A percentile compares a stretch with the other conserved stretches of the same genome.
These are phyloP conservation scores for Vaccinium darrowii DNA, from an alignment of 148 eudicot species.

Conservation along the genomic window DNA sequence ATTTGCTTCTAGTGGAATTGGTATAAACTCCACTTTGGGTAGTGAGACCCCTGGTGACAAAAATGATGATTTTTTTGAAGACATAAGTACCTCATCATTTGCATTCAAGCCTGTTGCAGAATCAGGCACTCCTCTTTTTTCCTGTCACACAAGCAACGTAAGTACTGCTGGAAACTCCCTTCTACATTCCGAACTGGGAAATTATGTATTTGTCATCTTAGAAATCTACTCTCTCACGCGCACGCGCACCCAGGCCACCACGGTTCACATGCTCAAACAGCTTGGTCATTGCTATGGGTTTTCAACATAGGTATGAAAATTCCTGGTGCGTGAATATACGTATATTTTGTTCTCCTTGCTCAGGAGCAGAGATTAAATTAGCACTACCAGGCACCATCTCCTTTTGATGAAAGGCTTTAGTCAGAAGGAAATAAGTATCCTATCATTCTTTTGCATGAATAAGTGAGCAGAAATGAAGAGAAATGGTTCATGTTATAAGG, in stretches of 20 bases:
- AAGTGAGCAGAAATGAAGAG: neutral
- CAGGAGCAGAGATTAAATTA: neutral
- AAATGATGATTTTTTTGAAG: slow-evolving; percentile 32
- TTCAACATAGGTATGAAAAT: neutral
- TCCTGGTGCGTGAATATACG: neutral
- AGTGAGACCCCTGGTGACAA: slow-evolving; percentile 23
- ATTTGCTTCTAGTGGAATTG: slow-evolving; percentile 26
- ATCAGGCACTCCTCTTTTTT: slow-evolving; percentile 24
- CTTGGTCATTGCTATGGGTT: neutral
- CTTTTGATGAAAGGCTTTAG: neutral
- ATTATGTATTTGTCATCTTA: neutral
- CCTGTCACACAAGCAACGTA: slow-evolving; percentile 33
- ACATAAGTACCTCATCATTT: slow-evolving; percentile 33
- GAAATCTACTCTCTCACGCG: neutral
- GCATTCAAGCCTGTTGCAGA: slow-evolving; percentile 45
- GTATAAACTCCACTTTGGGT: slow-evolving; percentile 24
- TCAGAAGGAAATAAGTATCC: neutral
- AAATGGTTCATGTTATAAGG: neutral
- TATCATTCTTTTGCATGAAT: neutral
- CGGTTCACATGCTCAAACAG: neutral
- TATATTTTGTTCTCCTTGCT: neutral
- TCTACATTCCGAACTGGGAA: neutral
- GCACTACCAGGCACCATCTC: neutral
- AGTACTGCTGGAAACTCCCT: neutral
- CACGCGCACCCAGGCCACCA: neutral